A percentile compares a stretch with the other conserved stretches of the same genome.
These are phyloP conservation scores for Eucalyptus tenuipes DNA, from an alignment of 345 rosid species.

Conservation along the genomic window DNA sequence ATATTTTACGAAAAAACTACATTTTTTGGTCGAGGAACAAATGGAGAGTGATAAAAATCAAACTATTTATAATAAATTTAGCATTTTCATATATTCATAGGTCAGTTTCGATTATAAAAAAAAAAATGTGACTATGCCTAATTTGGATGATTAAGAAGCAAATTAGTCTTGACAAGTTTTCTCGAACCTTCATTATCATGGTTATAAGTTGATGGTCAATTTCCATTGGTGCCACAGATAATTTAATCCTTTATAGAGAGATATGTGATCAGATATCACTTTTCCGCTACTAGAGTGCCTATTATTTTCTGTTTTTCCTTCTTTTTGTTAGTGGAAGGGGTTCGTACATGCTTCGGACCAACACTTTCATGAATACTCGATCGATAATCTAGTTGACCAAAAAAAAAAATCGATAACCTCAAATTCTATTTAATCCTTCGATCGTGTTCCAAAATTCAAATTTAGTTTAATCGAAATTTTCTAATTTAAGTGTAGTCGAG, in stretches of 20 bases:
- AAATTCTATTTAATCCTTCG: background rate
- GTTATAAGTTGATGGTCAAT: background rate
- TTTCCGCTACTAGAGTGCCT: background rate
- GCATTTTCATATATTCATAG: background rate
- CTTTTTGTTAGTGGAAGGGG: background rate
- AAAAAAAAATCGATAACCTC: no score
- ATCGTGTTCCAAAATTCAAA: background rate
- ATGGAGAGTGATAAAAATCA: background rate
- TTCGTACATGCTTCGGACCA: background rate
- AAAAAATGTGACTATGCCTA: background rate
- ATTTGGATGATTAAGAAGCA: background rate
- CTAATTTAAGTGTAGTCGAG: background rate
- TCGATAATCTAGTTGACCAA: background rate
- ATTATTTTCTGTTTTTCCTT: background rate
- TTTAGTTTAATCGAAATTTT: rapidly evolving
- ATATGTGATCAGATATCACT: background rate
- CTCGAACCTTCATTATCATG: background rate
- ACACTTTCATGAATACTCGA: background rate
- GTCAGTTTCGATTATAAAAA: background rate
- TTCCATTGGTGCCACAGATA: rapidly evolving
- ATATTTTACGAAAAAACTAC: background rate
- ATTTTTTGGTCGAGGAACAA: rapidly evolving
- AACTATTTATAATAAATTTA: background rate
- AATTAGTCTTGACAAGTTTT: background rate
- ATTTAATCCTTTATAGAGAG: background rate